Evolutionary conservation across 169 alveolate genomes (phyloP).

Genomic region (Plasmodium knowlesi): DNA sequence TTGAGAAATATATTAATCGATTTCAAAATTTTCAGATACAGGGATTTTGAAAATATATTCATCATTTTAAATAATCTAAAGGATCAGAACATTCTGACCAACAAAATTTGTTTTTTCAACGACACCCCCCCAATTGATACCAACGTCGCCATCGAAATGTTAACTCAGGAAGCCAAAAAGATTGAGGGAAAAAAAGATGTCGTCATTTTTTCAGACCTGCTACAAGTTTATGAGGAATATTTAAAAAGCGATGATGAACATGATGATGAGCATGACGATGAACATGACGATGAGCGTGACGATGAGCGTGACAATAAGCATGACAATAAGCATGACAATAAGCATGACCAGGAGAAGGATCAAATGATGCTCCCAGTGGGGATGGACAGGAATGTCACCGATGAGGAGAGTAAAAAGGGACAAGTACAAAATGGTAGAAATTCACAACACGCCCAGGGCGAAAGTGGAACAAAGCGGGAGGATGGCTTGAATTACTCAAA

Average conservation of each 20-base stretch:
- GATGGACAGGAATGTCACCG: background rate
- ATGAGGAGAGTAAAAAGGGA: background rate
- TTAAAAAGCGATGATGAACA: constrained; percentile 41
- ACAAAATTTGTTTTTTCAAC: background rate
- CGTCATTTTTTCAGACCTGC: constrained; percentile 49
- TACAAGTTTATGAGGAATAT: constrained; percentile 36
- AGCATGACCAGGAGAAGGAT: background rate
- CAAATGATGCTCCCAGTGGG: background rate
- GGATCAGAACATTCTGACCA: constrained; percentile 1
- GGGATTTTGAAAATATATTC: constrained; percentile 64
- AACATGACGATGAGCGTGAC: too few species aligned
- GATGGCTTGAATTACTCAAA: background rate
- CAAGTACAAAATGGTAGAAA: constrained; percentile 7
- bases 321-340: too few species aligned
- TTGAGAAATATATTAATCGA: constrained; percentile 64
- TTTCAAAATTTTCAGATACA: constrained; percentile 49
- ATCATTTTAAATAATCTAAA: constrained; percentile 21
- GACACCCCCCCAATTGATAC: constrained; percentile 5
- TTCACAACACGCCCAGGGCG: background rate
- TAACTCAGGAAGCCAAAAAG: constrained; percentile 29
- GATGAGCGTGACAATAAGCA: too few species aligned
- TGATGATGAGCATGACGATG: background rate
- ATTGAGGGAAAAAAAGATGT: constrained; percentile 16
- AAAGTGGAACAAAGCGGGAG: background rate
- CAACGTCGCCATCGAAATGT: constrained; percentile 36